Base-by-base conservation (phyloP, 2,329 filamentous ascomycete species). In the Colletotrichum camelliae region DNA sequence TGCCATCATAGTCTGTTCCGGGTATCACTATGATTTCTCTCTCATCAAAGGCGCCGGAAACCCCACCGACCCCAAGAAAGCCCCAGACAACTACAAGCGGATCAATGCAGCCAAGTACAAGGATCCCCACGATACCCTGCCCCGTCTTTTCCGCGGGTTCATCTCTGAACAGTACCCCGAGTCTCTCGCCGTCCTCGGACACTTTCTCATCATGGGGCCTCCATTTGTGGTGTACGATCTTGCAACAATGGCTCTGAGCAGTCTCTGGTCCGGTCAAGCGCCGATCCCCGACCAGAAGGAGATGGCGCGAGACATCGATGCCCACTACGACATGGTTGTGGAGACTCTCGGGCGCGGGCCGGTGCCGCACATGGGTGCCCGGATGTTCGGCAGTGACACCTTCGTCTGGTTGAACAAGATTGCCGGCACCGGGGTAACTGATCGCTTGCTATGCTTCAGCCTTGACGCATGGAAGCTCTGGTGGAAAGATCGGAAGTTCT, bases 381-480 rank as follows among this genome's bases (percentile, higher is more conserved):
- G 81, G 7, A 31, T 79, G 16, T 76, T 75, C n/a, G 76, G 77
- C 16, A 60, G 62, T 48, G 69, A 72, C 16, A 81, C 79, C n/a
- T 82, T 81, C 65, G 73, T 79, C 7, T 88, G 84, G 79, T 78
- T 88, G 65, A 85, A 89, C 78, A 78, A 81, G 39, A 82, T 84
- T 12, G 87, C 86, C 0, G 87, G 87, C 2, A 87, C 86, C 3
- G 84, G 86, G 5, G 81, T 88, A 29, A 80, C 77, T 55, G 84
- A 87, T 61, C 81, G 83, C 7, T 78, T 88, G 6, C 81, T 77
- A 3, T 84, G 83, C 15, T 87, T 84, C 79, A 83, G 82, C 5
- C 82, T 80, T 80, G 80, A 82, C 24, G 85, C 83, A 5, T 88
- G 87, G 87, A 81, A 81, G 76, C 83, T 88, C 37, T 88, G 86